phyloP scores from a whole-genome alignment of 1,284 basidiomycete genomes.

The Anthracocystis walkeri region DNA sequence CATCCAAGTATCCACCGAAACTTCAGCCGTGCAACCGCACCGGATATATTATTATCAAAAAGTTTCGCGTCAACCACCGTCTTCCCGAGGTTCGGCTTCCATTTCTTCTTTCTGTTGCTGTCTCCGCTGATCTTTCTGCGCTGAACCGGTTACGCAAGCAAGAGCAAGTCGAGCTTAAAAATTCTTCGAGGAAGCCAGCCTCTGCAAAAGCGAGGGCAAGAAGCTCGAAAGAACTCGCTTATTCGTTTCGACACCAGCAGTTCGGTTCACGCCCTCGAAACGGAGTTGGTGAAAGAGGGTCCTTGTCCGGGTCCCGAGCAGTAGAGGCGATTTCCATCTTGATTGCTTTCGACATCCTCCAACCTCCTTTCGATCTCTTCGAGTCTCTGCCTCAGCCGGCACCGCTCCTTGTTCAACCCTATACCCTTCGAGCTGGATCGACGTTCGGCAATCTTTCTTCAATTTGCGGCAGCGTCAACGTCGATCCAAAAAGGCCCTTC shows the following conservation, averaged over 20 bases:
- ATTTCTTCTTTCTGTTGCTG: neutral
- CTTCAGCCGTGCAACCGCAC: too few species aligned
- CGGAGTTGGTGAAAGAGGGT: slow-evolving; percentile 2
- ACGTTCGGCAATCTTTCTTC: neutral
- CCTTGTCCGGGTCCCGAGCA: slow-evolving; percentile 2
- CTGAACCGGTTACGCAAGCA: neutral
- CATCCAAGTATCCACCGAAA: too few species aligned
- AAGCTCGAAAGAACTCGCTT: neutral
- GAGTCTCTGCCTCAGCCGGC: neutral
- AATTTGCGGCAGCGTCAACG: neutral
- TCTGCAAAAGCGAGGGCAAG: neutral
- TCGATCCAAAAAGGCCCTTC: neutral
- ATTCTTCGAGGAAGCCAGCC: neutral
- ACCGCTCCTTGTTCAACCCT: neutral
- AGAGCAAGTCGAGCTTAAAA: neutral
- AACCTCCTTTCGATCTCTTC: neutral
- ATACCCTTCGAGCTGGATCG: neutral
- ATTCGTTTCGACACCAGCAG: neutral
- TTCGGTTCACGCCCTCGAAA: neutral
- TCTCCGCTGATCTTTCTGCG: neutral
- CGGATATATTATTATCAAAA: too few species aligned
- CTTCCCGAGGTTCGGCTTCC: too few species aligned
- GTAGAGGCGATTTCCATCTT: neutral
- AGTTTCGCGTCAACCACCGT: too few species aligned
- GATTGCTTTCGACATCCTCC: neutral